phyloP scores from a whole-genome alignment of 306 rosid species.

The Gleditsia sinensis region DNA sequence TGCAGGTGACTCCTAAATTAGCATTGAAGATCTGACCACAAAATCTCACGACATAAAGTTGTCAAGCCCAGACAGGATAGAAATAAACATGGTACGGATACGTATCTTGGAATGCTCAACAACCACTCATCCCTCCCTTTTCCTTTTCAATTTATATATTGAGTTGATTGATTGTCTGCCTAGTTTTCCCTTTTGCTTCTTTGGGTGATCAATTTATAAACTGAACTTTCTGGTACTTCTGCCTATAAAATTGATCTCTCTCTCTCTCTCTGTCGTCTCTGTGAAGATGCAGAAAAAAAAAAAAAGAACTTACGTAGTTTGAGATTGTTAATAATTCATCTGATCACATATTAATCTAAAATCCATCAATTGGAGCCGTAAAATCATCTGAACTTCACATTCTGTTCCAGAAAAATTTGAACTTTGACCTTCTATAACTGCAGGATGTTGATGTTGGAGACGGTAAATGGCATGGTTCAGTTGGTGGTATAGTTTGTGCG shows the following conservation, averaged over 20 bases:
- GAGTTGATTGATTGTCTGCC: constrained; percentile 13
- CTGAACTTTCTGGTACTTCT: constrained; percentile 7
- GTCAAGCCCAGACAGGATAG: constrained; percentile 1
- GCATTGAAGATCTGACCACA: constrained; percentile 1
- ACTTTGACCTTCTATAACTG: neutral
- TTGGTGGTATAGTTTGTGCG: constrained; percentile 63
- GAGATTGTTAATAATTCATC: no score
- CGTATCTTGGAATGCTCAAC: no score
- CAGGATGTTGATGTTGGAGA: constrained; percentile 44
- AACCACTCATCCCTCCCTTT: no score
- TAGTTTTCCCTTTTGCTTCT: neutral
- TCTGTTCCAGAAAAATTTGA: neutral
- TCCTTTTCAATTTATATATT: no score
- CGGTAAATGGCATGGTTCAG: constrained; percentile 72
- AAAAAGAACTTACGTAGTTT: no score
- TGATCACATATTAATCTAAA: neutral
- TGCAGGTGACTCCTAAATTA: constrained; percentile 13
- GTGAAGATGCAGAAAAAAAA: no score
- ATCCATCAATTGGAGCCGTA: neutral
- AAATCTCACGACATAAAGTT: neutral
- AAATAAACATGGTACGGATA: constrained; percentile 36
- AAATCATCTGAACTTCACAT: neutral
- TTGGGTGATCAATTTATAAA: neutral
- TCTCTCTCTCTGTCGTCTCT: no score
- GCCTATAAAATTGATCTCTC: no score